Evolutionary conservation across 2,329 filamentous ascomycete genomes (phyloP).

Genomic region (Botrytis paeoniae): DNA sequence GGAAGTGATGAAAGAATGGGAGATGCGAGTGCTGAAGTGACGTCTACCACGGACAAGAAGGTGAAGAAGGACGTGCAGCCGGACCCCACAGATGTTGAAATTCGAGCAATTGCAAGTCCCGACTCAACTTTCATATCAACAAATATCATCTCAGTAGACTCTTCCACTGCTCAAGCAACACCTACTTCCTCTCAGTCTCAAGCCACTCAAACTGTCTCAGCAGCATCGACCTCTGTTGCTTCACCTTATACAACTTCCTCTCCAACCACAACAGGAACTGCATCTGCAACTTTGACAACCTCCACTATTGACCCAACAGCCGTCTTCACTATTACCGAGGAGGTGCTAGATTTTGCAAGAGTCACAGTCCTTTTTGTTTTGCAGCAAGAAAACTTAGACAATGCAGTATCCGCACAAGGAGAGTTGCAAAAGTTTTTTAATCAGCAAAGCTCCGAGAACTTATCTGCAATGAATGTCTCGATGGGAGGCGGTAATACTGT

Average conservation of each 20-base stretch:
- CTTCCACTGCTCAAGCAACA: background rate
- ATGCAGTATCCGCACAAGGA: conserved; percentile 53
- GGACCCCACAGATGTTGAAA: background rate
- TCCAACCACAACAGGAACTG: conserved; percentile 18
- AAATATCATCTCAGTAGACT: conserved; percentile 11
- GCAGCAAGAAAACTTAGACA: conserved; percentile 50
- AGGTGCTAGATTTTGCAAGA: conserved; percentile 61
- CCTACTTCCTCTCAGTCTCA: conserved; percentile 1
- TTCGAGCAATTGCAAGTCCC: background rate
- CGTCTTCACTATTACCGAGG: conserved; percentile 51
- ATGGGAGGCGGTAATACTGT: conserved; percentile 31
- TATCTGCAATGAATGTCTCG: conserved; percentile 32
- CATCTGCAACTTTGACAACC: conserved; percentile 20
- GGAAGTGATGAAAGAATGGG: conserved; percentile 41
- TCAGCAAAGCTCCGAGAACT: conserved; percentile 7
- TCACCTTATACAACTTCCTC: conserved; percentile 22
- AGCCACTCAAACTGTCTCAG: background rate
- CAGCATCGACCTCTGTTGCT: conserved; percentile 9
- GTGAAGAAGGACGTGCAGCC: background rate
- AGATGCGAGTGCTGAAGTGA: conserved; percentile 23
- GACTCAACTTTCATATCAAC: conserved; percentile 22
- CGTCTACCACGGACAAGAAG: conserved; percentile 5
- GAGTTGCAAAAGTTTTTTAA: conserved; percentile 55
- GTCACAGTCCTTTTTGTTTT: conserved; percentile 61
- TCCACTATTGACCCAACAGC: conserved; percentile 24